Percentiles rank a stretch among this genome's conserved stretches.
These are phyloP conservation scores for Aspergillus sp. DNA, from an alignment of 2,329 filamentous ascomycete species.

Conservation along the genomic window DNA sequence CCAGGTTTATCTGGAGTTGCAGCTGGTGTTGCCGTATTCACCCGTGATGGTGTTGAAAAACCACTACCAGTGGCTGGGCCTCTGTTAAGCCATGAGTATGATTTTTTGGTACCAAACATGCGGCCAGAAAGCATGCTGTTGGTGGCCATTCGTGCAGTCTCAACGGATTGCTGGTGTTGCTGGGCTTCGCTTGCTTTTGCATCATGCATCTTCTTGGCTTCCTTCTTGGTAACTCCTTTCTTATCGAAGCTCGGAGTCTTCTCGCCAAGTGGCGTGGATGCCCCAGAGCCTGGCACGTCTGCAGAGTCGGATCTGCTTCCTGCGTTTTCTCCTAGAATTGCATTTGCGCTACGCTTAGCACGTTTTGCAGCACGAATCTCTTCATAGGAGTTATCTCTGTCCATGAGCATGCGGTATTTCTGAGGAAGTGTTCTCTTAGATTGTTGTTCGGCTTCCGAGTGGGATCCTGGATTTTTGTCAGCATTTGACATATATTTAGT, in stretches of 20 bases:
- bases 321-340: constrained; percentile 48
- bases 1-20: constrained; percentile 25
- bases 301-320: constrained; percentile 51
- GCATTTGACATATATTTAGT: constrained; percentile 4
- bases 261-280: constrained; percentile 44
- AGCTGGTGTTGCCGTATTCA: constrained; percentile 23
- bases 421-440: constrained; percentile 41
- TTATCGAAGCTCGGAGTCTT: constrained; percentile 55
- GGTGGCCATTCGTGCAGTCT: constrained; percentile 73
- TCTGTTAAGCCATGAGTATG: constrained; percentile 45
- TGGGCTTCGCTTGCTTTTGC: constrained; percentile 70
- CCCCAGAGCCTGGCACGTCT: constrained; percentile 58
- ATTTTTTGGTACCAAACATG: constrained; percentile 43
- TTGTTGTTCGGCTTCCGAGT: constrained; percentile 35
- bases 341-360: constrained; percentile 55
- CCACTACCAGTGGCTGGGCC: constrained; percentile 30
- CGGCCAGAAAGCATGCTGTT: constrained; percentile 54
- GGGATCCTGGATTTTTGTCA: constrained; percentile 28
- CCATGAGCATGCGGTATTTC: constrained; percentile 58
- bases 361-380: constrained; percentile 66
- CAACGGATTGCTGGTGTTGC: constrained; percentile 76
- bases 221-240: constrained; percentile 81
- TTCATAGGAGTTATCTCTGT: constrained; percentile 66
- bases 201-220: constrained; percentile 71
- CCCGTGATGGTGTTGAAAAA: constrained; percentile 33